These are phyloP conservation scores for Saccharum spontaneum DNA, from an alignment of 176 grass and related monocot species.

Conservation along the genomic window DNA sequence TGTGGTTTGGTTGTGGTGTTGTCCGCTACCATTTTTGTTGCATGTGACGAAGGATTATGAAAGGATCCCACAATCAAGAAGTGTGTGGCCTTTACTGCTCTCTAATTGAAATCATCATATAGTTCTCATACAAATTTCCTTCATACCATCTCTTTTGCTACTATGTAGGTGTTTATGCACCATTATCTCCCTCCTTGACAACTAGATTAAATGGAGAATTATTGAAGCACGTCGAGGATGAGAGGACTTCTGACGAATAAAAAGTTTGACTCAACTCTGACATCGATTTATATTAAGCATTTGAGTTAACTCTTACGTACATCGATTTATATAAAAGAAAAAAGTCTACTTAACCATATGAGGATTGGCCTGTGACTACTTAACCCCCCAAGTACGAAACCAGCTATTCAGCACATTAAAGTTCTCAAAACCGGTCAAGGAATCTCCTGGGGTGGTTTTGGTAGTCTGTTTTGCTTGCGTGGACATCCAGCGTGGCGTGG, in stretches of 20 bases:
- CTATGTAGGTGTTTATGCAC: slow-evolving; percentile 63
- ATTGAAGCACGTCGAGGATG: slow-evolving; percentile 61
- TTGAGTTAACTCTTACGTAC: too few species aligned
- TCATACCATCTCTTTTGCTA: background rate
- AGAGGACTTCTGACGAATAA: slow-evolving; percentile 42
- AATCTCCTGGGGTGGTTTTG: too few species aligned
- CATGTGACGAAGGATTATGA: slow-evolving; percentile 95
- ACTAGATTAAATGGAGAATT: slow-evolving; percentile 74
- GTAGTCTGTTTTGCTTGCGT: too few species aligned
- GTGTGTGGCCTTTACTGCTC: slow-evolving; percentile 19
- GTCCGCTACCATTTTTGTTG: slow-evolving; percentile 81
- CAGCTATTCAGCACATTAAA: too few species aligned
- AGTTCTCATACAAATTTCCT: slow-evolving; percentile 7
- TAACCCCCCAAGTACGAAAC: too few species aligned
- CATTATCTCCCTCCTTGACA: slow-evolving; percentile 76
- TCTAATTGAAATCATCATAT: background rate
- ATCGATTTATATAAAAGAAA: too few species aligned
- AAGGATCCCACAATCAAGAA: slow-evolving; percentile 71
- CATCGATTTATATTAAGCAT: too few species aligned
- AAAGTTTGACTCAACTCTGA: too few species aligned
- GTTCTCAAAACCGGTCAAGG: too few species aligned
- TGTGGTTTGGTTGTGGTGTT: slow-evolving; percentile 92
- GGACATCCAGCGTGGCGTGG: too few species aligned
- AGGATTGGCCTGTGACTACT: too few species aligned
- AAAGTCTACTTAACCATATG: too few species aligned